Base-by-base conservation (phyloP, 1,284 basidiomycete genomes). In the Heterobasidion parviporum region DNA sequence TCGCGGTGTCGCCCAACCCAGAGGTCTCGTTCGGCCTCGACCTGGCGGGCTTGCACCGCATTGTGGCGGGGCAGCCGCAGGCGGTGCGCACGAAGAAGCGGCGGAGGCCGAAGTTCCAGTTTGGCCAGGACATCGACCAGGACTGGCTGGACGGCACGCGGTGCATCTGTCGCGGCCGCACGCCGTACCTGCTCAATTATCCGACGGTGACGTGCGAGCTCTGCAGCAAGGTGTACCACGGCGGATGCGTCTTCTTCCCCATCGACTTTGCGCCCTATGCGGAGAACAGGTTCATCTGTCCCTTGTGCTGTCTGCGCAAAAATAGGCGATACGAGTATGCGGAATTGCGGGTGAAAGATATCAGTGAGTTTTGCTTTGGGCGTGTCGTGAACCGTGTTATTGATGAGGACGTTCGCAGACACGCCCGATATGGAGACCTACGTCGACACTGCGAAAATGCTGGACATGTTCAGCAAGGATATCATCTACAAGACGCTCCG, bases 11-110 rank as follows among this genome's bases (percentile, higher is more conserved):
- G 0, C 85, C 88, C 1, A 84, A 80, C 58, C 82, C 82, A 0
- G 87, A 90, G 53, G 77, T 88, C 1, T 90, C 87, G 1, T 91
- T 84, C 61, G 88, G 88, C 9, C 73, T 91, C 20, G 88, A 91
- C 64, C 77, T 91, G 14, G 87, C 88, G 46, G 83, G 87, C 12
- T 68, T 91, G 50, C 88, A 91, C 68, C 84, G 89, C 12, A 83
- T 89, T 55, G 76, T 91, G 20, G 88, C 88, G 18, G 80, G 79
- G 36, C 80, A 84, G 58, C 83, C 86, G 45, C 67, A 73, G 32
- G 71, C 77, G 0, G 66, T 74, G 36, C 71, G 74, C 16, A 68
- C 74, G 55, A 80, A 79, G 74, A 89, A 87, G 71, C 75, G 81
- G 52, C 75, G 82, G 56, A 78, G 82, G 35, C 83, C 85, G 8